Evolutionary conservation across 257 asterid species (phyloP), one percentile per base, ranked within the genome.

Genomic region (Ilex asprella): DNA sequence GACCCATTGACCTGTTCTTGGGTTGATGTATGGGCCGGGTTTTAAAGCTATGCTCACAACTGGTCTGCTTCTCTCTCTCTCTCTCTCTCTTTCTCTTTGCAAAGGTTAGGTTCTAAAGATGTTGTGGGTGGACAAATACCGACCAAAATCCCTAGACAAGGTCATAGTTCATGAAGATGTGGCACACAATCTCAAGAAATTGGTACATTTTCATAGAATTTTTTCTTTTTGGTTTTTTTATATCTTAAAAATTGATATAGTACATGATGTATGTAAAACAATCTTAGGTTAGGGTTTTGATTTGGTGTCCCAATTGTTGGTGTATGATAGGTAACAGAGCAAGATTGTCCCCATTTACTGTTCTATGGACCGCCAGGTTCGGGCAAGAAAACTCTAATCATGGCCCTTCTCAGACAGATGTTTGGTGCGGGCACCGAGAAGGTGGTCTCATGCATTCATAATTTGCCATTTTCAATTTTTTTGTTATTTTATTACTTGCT

Each of bases 101-200:
- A 21, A 7, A 6, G 30, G 10, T 5, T 53, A 3, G 15, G 57
- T n/a, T 53, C 11, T 15, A 58, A 71, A 75, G 73, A 89, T 92
- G 99, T 82, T 89, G 89, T 93, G 99, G 99, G 95, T 92, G 41
- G 96, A 92, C 77, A 86, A 86, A 69, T 83, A 93, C 73, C 95
- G 97, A 39, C 99, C 99, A 44, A 93, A 89, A 82, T 68, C 95
- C 86, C 91, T 87, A 60, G 99, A 89, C 79, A 85, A 85, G 76
- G 86, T 89, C 66, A 58, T 78, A 55, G 85, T 93, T 30, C 99
- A 93, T 66, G 75, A 83, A 66, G 90, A 89, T 10, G 81, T 93
- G 61, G 99, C 99, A 51, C 87, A 79, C 66, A 85, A 89, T 82
- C 97, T 93, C 76, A 80, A 81, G 72, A 93, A 89, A 74, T 69